Evolutionary conservation across 2,329 filamentous ascomycete species (phyloP), one percentile per base, ranked within the genome.

Genomic region (Didymosphaeria variabile): DNA sequence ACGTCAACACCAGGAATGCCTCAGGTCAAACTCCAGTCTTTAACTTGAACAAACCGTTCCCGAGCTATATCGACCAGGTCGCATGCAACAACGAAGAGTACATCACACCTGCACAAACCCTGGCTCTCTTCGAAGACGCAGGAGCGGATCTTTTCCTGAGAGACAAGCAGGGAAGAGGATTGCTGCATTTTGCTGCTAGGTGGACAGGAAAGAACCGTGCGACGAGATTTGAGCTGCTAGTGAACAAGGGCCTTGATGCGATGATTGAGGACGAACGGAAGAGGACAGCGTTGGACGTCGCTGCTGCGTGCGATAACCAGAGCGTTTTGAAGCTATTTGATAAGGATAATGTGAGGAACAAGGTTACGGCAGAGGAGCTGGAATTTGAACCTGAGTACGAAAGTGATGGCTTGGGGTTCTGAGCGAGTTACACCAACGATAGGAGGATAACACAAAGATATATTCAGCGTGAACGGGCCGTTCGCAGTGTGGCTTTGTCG

Each of bases 11-110:
- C 15, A 53, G 49, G 4, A 65, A 68, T 36, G 29, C 55, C 9
- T 13, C 21, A 13, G 65, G 63, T 13, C 63, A 70, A 55, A 67
- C 66, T 0, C 65, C 67, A 7, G 19, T 67, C 15, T 70, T 68
- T 54, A 55, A 55, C 45, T 47, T 63, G 32, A 45, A 46, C 34
- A 61, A 55, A 34, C 4, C n/a, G 7, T 8, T 44, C 1, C 51
- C 36, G 19, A 13, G 9, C 21, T 29, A 23, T 8, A 15, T n/a
- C 3, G 6, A 3, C 7, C 15, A 13, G 31, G 10, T 26, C 31
- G 10, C 10, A 23, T 4, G 1, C 29, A 17, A 9, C 6, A 23
- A 6, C 3, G 8, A 50, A 15, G 50, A 44, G 29, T 2, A 0
- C 3, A 19, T 56, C 17, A 36, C 19, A 23, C n/a, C 40, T 9